These are phyloP conservation scores for Saraca asoca DNA, from an alignment of 331 rosid genomes.

Conservation along the genomic window DNA sequence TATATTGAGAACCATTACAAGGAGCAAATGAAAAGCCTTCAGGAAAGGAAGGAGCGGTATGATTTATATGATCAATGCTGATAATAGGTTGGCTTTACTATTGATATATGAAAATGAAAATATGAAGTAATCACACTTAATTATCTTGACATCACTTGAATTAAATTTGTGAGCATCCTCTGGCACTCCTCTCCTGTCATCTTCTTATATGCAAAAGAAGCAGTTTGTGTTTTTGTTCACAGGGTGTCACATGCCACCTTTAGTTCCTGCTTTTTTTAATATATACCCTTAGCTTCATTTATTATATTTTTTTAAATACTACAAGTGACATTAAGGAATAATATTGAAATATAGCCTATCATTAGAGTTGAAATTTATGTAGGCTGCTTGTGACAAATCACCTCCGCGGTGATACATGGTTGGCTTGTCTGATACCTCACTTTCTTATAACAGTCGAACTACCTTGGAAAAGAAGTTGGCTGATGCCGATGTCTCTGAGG, in stretches of 20 bases:
- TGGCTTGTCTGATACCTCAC: conserved; percentile 11
- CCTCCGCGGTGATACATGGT: neutral
- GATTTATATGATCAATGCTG: conserved; percentile 9
- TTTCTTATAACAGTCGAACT: conserved; percentile 60
- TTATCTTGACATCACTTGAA: conserved; percentile 11
- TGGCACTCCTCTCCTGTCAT: neutral
- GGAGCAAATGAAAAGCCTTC: conserved; percentile 87
- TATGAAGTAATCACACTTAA: neutral
- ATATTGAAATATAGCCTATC: too few relatives aligned
- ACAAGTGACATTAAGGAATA: too few relatives aligned
- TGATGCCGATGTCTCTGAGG: conserved; percentile 98
- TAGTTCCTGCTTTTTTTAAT: too few relatives aligned
- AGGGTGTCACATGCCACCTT: too few relatives aligned
- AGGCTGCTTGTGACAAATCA: conserved; percentile 18
- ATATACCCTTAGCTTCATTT: too few relatives aligned
- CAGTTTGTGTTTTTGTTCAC: too few relatives aligned
- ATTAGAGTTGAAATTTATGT: neutral
- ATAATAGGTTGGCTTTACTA: neutral
- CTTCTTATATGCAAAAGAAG: neutral
- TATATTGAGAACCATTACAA: conserved; percentile 88
- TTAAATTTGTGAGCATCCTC: neutral
- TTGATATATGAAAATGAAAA: neutral
- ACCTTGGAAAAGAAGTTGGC: conserved; percentile 90
- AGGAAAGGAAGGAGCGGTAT: conserved; percentile 88
- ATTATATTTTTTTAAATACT: too few relatives aligned